These are phyloP conservation scores for Eragrostis nindensis DNA, from an alignment of 176 grass and related monocot species.

Conservation along the genomic window DNA sequence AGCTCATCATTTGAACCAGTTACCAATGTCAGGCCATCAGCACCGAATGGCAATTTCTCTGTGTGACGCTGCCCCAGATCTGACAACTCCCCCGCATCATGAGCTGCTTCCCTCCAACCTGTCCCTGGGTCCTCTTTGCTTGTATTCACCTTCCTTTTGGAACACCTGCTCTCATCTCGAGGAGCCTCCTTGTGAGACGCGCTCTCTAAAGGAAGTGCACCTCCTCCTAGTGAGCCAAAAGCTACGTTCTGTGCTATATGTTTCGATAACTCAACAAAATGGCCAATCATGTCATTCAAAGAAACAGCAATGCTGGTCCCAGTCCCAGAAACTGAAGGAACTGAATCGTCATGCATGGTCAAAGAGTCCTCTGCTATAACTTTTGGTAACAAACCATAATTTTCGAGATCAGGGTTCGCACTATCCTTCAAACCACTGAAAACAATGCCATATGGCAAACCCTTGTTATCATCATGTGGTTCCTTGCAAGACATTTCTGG, in stretches of 20 bases:
- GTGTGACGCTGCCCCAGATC: conserved; percentile 1
- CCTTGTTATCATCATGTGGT: background rate
- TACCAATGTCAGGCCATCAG: conserved; percentile 20
- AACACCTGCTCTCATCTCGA: conserved; percentile 4
- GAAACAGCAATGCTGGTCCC: conserved; percentile 7
- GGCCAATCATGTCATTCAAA: conserved; percentile 11
- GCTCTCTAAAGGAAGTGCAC: conserved; percentile 1
- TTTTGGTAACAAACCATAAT: conserved; percentile 24
- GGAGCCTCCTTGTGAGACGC: background rate
- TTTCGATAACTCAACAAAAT: conserved; percentile 13
- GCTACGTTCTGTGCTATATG: background rate
- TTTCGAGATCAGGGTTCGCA: conserved; percentile 4
- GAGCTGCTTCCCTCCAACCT: background rate
- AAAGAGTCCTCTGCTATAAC: conserved; percentile 13
- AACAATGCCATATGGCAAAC: background rate
- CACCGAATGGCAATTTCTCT: conserved; percentile 5
- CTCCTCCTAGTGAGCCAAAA: conserved; percentile 14
- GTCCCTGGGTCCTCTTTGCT: conserved; percentile 14
- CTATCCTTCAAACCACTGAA: background rate
- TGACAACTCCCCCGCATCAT: background rate
- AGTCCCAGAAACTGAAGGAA: conserved; percentile 19
- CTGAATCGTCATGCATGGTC: conserved; percentile 17
- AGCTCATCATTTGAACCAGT: conserved; percentile 29
- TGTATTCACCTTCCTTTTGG: conserved; percentile 12
- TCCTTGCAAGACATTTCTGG: conserved; percentile 21